These are phyloP conservation scores for Penicillium parvum DNA, from an alignment of 495 filamentous ascomycete species.

Conservation along the genomic window DNA sequence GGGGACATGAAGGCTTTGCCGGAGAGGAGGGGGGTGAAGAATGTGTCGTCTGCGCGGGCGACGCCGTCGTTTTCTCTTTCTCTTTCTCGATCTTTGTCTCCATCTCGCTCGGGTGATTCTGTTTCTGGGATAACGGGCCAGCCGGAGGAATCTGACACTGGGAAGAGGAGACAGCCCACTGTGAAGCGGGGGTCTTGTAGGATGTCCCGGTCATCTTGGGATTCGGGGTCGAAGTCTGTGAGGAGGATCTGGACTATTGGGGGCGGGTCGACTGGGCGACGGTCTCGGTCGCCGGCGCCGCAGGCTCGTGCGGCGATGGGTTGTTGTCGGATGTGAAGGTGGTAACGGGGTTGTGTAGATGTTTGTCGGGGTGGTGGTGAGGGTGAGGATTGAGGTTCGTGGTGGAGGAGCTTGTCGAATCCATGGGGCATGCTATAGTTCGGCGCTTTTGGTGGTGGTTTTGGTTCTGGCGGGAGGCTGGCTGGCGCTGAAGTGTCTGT, in stretches of 20 bases:
- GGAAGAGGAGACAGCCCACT: slow-evolving; percentile 67
- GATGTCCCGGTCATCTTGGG: slow-evolving; percentile 49
- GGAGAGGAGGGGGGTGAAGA: slow-evolving; percentile 33
- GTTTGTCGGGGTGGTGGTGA: slow-evolving; percentile 18
- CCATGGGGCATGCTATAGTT: slow-evolving; percentile 35
- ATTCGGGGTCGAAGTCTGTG: slow-evolving; percentile 54
- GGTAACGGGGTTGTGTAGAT: slow-evolving; percentile 39
- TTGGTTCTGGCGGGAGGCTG: slow-evolving; percentile 9
- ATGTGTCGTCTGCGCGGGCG: slow-evolving; percentile 21
- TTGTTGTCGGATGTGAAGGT: slow-evolving; percentile 80
- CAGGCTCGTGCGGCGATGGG: slow-evolving; percentile 86
- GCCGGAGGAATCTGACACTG: slow-evolving; percentile 38
- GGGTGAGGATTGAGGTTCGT: slow-evolving; percentile 28
- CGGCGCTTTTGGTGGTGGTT: slow-evolving; percentile 7
- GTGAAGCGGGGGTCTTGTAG: slow-evolving; percentile 73
- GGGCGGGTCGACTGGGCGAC: slow-evolving; percentile 89
- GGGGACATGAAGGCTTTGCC: slow-evolving; percentile 43
- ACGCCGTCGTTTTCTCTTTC: slow-evolving; percentile 13
- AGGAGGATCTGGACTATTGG: slow-evolving; percentile 87
- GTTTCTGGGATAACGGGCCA: slow-evolving; percentile 17
- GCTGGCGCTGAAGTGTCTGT: slow-evolving; percentile 10
- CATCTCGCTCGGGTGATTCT: too few relatives aligned
- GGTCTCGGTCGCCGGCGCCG: slow-evolving; percentile 90
- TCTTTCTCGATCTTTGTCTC: slow-evolving; percentile 35
- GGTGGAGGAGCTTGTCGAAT: slow-evolving; percentile 42